Percentiles rank a stretch among this genome's conserved stretches.
Conservation (phyloP, 768 basidiomycete species). For the Polyporus arcularius region DNA sequence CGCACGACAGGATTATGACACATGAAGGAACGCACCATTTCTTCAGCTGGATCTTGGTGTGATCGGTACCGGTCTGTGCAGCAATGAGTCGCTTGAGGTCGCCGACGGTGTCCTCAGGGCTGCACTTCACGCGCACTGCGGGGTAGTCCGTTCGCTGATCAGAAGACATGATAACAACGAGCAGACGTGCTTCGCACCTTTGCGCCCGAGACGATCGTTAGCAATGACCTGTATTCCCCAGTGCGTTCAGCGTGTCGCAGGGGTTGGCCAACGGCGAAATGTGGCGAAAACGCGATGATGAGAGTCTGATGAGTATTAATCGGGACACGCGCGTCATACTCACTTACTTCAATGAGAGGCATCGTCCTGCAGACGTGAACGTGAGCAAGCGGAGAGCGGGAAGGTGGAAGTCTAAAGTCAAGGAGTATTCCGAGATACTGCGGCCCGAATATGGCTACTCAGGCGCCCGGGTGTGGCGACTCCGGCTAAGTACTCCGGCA, state of each 20-base stretch:
- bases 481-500: too few relatives aligned
- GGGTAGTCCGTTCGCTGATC: neutral
- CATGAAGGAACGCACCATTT: constrained; percentile 71
- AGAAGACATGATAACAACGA: too few relatives aligned
- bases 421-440: neutral
- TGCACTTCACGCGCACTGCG: constrained; percentile 92
- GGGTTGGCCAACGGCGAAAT: too few relatives aligned
- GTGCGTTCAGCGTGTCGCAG: neutral
- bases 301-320: neutral
- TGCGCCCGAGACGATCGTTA: constrained; percentile 92
- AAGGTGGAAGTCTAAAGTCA: neutral
- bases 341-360: constrained; percentile 36
- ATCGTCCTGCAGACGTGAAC: constrained; percentile 16
- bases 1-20: neutral
- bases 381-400: neutral
- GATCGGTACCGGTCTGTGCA: constrained; percentile 90
- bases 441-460: neutral
- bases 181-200: constrained; percentile 54
- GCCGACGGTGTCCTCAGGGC: constrained; percentile 93
- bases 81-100: constrained; percentile 97
- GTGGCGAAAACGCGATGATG: neutral
- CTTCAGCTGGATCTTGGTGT: constrained; percentile 87
- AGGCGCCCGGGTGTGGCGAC: too few relatives aligned
- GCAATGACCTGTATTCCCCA: constrained; percentile 71
- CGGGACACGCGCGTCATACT: neutral